Evolutionary conservation across 1,284 basidiomycete species (phyloP), one percentile per base, ranked within the genome.

Genomic region (Malassezia brasiliensis): DNA sequence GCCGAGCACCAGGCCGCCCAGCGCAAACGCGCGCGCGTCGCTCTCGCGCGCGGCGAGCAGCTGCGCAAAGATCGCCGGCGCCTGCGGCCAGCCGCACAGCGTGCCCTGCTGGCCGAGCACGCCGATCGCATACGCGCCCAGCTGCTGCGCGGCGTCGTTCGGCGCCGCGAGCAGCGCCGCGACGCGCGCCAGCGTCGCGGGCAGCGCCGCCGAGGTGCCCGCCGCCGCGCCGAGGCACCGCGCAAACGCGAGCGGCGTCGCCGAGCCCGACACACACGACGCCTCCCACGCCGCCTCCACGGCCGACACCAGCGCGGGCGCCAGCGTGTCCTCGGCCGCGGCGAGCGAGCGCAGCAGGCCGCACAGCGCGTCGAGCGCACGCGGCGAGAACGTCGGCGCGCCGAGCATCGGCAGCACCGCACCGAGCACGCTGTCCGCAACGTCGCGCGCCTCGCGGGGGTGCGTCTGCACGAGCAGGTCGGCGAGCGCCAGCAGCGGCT

Each of bases 1-100:
- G 2, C 91, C 91, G 32, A 94, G 89, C 6, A 91, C 86, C 61
- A 99, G 88, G 74, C 94, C 96, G 35, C 90, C 90, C 84, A 69
- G 52, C 19, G 42, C 47, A 39, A 72, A 68, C 1, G 64, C 63
- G 25, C 64, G 66, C 2, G 65, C 68, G 40, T 69, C 63, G 30
- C 64, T 61, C 11, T 63, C 57, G 15, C 52, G 54, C 3, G 49
- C 49, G 52, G 56, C 48, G 35, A 66, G 36, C 22, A 62, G 69
- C 59, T 66, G 68, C 48, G 59, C 42, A 28, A 66, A 39, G 17
- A 48, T 56, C 0, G 50, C 52, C 2, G 35, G 44, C 8, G 52
- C 52, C 0, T 59, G 47, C 3, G 60, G 59, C 54, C 72, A 67
- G 47, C 65, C 62, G 22, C 57, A 56, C 39, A 66, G 61, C 6